Conservation (phyloP, 257 asterid genomes). For the Nicotiana sylvestris region DNA sequence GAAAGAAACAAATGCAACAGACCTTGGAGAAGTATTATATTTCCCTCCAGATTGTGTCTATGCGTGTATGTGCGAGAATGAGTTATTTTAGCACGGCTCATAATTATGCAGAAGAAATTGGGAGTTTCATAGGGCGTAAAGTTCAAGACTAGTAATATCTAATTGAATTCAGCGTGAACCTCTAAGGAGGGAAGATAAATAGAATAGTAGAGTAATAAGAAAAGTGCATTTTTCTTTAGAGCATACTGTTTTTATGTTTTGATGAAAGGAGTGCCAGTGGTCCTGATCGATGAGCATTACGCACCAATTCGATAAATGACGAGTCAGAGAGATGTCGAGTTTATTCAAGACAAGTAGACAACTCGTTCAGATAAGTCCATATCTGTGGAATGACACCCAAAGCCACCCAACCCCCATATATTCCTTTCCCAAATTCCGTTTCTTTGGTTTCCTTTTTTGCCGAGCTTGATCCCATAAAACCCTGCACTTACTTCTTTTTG, state of each 20-base stretch:
- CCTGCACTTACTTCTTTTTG: not conserved
- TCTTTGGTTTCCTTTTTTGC: slow-evolving; percentile 3
- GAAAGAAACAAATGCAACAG: too few species aligned
- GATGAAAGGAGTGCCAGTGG: not conserved
- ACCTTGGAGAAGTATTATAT: too few species aligned
- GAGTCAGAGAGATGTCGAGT: slow-evolving; percentile 28
- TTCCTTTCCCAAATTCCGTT: slow-evolving; percentile 9
- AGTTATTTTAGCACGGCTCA: too few species aligned
- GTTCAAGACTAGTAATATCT: not conserved
- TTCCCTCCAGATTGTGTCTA: too few species aligned
- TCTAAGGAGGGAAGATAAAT: not conserved
- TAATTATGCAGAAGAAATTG: not conserved
- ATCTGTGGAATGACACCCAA: not conserved
- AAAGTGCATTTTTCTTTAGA: too few species aligned
- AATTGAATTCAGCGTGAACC: not conserved
- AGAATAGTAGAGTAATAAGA: too few species aligned
- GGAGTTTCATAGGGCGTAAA: not conserved
- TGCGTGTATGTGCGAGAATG: too few species aligned
- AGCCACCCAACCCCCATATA: not conserved
- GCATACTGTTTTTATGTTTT: not conserved
- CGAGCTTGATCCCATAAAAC: slow-evolving; percentile 20
- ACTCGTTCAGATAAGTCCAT: slow-evolving; percentile 18
- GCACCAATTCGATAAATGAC: slow-evolving; percentile 3
- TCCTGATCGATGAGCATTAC: not conserved
- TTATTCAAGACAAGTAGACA: slow-evolving; percentile 50